Base-by-base conservation (phyloP, 2,329 filamentous ascomycete species). In the Claviceps quebecensis region DNA sequence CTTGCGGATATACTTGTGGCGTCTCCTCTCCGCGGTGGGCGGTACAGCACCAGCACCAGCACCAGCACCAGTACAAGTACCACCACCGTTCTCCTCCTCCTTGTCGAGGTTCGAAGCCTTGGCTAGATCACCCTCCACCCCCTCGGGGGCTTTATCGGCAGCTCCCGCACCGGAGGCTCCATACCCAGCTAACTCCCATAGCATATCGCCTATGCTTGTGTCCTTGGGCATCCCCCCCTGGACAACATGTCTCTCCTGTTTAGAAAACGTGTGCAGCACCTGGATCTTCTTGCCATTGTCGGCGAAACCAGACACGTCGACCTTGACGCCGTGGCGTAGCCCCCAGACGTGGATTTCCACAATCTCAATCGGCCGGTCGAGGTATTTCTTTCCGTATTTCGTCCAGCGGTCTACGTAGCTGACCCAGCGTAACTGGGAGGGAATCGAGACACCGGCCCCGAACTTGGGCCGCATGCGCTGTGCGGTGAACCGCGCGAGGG, bases 261-360 rank as follows among this genome's bases (percentile, higher is more conserved):
- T 80, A 52, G 70, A 75, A 61, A 97, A 97, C 0, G 84, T 84
- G 63, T 97, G 90, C 51, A 93, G 84, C 9, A 78, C 74, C 62
- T 87, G 83, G 58, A 97, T 95, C 59, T 78, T 82, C 69, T 87
- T 90, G 5, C 93, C 91, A 57, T 93, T 85, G n/a, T 97, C 86
- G 1, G 82, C 80, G 56, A 83, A 97, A 0, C 89, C 89, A 62
- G 94, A 86, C 0, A 97, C 77, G 0, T 83, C 79, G 36, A 97
- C 77, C 66, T 93, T 94, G 55, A 97, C 90, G 0, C 91, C 90
- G 58, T 90, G 83, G 45, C 87, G 74, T 48, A 97, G 65, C 0
- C 90, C 93, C 87, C 88, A 96, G 13, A 90, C 80, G 61, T 95
- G 90, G 0, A 98, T 74, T 65, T 97, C 91, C 11, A 90, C 65